phyloP scores from a whole-genome alignment of 768 basidiomycete species.

The Russula dissimulans region DNA sequence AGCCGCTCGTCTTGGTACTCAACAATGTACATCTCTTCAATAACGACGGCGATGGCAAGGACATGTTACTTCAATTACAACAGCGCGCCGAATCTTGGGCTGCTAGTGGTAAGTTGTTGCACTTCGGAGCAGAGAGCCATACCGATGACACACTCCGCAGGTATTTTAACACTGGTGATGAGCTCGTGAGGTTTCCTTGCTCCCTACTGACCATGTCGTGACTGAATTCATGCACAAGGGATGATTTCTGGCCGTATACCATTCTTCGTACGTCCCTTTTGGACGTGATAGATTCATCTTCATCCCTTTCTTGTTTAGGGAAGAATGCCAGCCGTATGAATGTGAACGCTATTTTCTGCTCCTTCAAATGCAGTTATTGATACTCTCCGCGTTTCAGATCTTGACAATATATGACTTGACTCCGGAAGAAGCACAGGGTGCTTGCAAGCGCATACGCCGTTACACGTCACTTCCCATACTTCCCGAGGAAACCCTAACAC shows the following conservation, averaged over 20 bases:
- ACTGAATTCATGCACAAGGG: conserved; percentile 33
- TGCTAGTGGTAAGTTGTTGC: conserved; percentile 47
- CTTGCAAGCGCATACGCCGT: conserved; percentile 44
- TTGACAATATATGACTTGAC: conserved; percentile 66
- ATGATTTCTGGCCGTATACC: conserved; percentile 78
- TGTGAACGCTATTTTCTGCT: conserved; percentile 27
- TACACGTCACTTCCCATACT: conserved; percentile 29
- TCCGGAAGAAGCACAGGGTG: conserved; percentile 46
- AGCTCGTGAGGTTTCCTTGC: conserved; percentile 43
- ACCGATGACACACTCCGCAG: conserved; percentile 28
- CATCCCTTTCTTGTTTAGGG: conserved; percentile 31
- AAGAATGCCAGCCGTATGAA: conserved; percentile 70
- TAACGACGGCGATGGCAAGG: conserved; percentile 67
- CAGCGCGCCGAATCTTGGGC: conserved; percentile 84
- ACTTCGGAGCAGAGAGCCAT: conserved; percentile 1
- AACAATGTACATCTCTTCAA: conserved; percentile 72
- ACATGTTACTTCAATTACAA: conserved; percentile 79
- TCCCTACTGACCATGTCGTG: background rate
- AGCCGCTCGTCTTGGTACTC: conserved; percentile 71
- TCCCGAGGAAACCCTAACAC: conserved; percentile 31
- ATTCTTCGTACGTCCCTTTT: conserved; percentile 41
- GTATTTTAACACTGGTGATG: conserved; percentile 73
- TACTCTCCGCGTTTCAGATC: conserved; percentile 32
- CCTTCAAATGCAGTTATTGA: background rate
- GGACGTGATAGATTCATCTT: background rate